Conservation (phyloP, 208 protist species). For the Wallacemonas sp. region DNA sequence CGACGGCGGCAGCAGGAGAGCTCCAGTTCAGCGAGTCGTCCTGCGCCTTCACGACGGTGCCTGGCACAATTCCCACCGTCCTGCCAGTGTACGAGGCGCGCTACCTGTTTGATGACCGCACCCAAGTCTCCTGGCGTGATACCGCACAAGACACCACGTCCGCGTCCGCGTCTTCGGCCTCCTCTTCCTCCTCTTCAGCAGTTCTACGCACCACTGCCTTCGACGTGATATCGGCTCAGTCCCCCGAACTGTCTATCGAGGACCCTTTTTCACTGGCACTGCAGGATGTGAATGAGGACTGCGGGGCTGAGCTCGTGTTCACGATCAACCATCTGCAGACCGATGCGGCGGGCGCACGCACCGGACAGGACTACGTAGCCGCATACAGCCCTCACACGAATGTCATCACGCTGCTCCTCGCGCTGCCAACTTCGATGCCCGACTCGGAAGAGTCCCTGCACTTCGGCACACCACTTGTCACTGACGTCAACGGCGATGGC, state of each 20-base stretch:
- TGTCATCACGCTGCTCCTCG: constrained; percentile 2
- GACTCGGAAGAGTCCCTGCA: constrained; percentile 10
- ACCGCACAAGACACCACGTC: neutral
- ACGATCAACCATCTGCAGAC: constrained; percentile 34
- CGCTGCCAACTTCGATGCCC: constrained; percentile 10
- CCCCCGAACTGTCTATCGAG: neutral
- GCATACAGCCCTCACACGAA: neutral
- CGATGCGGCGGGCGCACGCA: neutral
- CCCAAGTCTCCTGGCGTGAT: neutral
- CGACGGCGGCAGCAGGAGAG: neutral
- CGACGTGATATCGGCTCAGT: no score
- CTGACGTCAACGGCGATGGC: constrained; percentile 60
- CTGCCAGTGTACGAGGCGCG: neutral
- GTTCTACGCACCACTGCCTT: no score
- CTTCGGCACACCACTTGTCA: constrained; percentile 30
- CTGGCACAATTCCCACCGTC: neutral
- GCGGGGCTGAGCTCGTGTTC: constrained; percentile 57
- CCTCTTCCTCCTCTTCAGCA: neutral
- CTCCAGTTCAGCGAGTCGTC: neutral
- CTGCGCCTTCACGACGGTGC: neutral
- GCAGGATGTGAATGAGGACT: constrained; percentile 70
- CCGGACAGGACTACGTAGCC: neutral
- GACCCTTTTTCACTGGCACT: constrained; percentile 30
- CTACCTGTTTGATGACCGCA: neutral
- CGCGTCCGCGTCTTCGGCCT: neutral